A percentile compares a stretch with the other conserved stretches of the same genome.
Conservation (phyloP, 805 yeast species). For the Clavispora fructus region DNA sequence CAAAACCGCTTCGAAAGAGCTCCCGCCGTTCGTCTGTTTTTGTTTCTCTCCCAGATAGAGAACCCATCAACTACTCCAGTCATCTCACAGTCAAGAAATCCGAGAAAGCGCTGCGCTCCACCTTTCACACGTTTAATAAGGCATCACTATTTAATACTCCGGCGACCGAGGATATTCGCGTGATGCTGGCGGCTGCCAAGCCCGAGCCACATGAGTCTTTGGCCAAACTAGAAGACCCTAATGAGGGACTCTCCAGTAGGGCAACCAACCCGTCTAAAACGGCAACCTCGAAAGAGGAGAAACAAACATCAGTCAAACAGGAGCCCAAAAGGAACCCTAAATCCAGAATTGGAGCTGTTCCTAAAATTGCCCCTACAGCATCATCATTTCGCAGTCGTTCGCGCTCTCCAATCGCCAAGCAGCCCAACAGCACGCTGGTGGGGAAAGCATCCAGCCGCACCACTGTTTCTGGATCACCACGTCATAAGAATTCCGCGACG, state of each 20-base stretch:
- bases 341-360: neutral
- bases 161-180: neutral
- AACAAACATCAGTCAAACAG: neutral
- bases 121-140: neutral
- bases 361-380: neutral
- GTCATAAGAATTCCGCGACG: neutral
- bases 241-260: too few species aligned
- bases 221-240: neutral
- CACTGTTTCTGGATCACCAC: neutral
- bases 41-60: slow-evolving; percentile 34
- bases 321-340: neutral
- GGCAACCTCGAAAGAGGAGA: neutral
- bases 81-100: neutral
- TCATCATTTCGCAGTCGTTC: neutral
- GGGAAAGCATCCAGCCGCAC: neutral
- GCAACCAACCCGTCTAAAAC: neutral
- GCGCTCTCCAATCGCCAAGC: neutral
- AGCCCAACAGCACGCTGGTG: neutral
- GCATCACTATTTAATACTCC: neutral
- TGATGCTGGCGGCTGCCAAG: neutral
- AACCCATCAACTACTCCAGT: slow-evolving; percentile 23
- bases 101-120: neutral
- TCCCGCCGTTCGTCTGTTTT: slow-evolving; percentile 31
- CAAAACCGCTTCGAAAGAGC: slow-evolving; percentile 12
- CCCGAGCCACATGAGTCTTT: neutral